A percentile compares a stretch with the other conserved stretches of the same genome.
phyloP scores from a whole-genome alignment of 495 filamentous ascomycete genomes.

The Aspergillus saccharolyticus region DNA sequence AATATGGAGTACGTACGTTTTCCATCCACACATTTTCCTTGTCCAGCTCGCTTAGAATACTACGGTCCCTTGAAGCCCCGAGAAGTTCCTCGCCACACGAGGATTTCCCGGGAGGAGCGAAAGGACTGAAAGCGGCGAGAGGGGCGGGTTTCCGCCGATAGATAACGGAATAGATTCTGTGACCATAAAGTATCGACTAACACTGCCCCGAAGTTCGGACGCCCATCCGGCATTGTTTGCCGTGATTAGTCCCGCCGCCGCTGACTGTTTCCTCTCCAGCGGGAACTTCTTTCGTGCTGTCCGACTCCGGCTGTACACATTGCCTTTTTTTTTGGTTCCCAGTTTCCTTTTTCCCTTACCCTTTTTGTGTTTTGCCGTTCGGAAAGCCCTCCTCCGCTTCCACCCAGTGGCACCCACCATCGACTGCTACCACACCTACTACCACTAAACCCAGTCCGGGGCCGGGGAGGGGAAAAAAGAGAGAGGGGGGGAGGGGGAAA shows the following conservation, averaged over 20 bases:
- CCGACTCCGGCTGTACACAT: constrained; percentile 3
- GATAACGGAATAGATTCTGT: constrained; percentile 36
- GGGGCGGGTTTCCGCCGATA: constrained; percentile 25
- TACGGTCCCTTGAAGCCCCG: neutral
- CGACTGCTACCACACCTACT: neutral
- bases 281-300: neutral
- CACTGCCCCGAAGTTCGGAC: constrained; percentile 39
- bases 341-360: too few relatives aligned
- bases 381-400: neutral
- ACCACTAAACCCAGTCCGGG: neutral
- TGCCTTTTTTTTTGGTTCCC: neutral
- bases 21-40: neutral
- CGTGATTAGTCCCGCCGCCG: neutral
- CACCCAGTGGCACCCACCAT: neutral
- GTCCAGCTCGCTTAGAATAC: neutral
- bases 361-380: neutral
- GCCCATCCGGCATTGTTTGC: constrained; percentile 6
- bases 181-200: constrained; percentile 42
- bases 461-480: neutral
- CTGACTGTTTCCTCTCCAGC: neutral
- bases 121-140: constrained; percentile 13
- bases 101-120: constrained; percentile 19
- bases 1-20: neutral
- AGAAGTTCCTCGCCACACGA: constrained; percentile 13
- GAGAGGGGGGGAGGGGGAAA: neutral